Percentiles rank a stretch among this genome's conserved stretches.
Evolutionary conservation across 1,284 basidiomycete species (phyloP).

Genomic region (Leccinum griseonigrum): DNA sequence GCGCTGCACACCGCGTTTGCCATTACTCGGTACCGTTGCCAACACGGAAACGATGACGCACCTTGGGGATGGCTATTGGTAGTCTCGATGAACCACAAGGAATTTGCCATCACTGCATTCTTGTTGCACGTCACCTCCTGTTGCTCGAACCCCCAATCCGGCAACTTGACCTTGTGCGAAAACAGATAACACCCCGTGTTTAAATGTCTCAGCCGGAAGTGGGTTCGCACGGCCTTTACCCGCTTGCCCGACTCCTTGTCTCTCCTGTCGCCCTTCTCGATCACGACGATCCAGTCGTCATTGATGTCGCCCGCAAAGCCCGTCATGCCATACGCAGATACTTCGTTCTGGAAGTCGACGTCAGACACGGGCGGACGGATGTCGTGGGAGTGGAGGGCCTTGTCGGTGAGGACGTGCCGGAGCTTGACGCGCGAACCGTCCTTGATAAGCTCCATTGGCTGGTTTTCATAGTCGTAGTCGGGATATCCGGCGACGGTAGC

Average conservation of each 20-base stretch:
- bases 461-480: slow-evolving; percentile 53
- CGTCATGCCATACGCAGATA: slow-evolving; percentile 90
- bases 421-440: slow-evolving; percentile 79
- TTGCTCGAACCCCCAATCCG: slow-evolving; percentile 97
- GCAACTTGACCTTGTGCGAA: slow-evolving; percentile 96
- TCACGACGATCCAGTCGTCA: slow-evolving; percentile 95
- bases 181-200: slow-evolving; percentile 95
- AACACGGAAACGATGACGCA: slow-evolving; percentile 42
- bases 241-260: slow-evolving; percentile 72
- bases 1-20: slow-evolving; percentile 46
- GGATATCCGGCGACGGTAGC: slow-evolving; percentile 51
- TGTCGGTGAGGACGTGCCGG: slow-evolving; percentile 79
- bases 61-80: slow-evolving; percentile 66
- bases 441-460: slow-evolving; percentile 64
- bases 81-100: slow-evolving; percentile 95
- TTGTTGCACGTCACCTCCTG: slow-evolving; percentile 99
- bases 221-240: slow-evolving; percentile 78
- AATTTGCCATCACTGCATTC: slow-evolving; percentile 89
- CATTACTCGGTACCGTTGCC: neutral
- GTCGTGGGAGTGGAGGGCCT: slow-evolving; percentile 93
- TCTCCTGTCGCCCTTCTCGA: slow-evolving; percentile 64
- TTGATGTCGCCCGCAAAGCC: slow-evolving; percentile 89
- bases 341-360: slow-evolving; percentile 99
- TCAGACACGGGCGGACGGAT: slow-evolving; percentile 94
- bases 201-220: slow-evolving; percentile 83